phyloP scores from a whole-genome alignment of 2,329 filamentous ascomycete genomes.

The Verticillium zaregamsianum region DNA sequence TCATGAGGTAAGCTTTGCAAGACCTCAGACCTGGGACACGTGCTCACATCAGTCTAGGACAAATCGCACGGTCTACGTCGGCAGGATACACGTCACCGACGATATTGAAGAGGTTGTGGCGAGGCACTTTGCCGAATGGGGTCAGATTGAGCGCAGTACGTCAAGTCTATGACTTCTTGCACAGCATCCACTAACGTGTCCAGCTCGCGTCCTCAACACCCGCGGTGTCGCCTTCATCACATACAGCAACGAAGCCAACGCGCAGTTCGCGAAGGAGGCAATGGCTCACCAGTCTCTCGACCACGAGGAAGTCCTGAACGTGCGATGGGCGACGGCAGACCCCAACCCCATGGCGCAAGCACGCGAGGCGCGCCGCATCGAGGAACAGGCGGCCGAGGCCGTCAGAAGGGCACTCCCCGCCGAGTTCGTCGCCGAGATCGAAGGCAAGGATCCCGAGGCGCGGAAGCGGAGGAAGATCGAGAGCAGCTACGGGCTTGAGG shows the following conservation, averaged over 20 bases:
- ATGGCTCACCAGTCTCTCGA: conserved; percentile 95
- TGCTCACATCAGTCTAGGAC: background rate
- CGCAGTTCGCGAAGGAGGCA: conserved; percentile 84
- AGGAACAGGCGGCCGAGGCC: conserved; percentile 95
- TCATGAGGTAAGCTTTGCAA: conserved; percentile 65
- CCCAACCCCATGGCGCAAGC: conserved; percentile 95
- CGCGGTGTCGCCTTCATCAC: conserved; percentile 94
- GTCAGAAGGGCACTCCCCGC: conserved; percentile 83
- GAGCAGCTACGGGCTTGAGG: conserved; percentile 80
- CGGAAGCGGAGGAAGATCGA: conserved; percentile 86
- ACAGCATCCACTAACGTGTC: background rate
- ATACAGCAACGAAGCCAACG: conserved; percentile 82
- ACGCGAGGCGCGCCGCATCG: conserved; percentile 79
- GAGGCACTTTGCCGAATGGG: conserved; percentile 95
- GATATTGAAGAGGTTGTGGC: conserved; percentile 96
- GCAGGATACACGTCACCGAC: conserved; percentile 90
- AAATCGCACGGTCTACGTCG: conserved; percentile 90
- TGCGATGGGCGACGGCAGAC: conserved; percentile 94
- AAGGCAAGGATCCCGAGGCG: conserved; percentile 83
- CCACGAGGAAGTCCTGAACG: conserved; percentile 88
- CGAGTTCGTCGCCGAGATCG: conserved; percentile 88
- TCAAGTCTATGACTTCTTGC: conserved; percentile 1
- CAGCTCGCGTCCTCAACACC: conserved; percentile 75
- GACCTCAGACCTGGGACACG: background rate
- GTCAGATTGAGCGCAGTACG: conserved; percentile 73